Percentiles rank a stretch among this genome's conserved stretches.
Evolutionary conservation across 257 asterid genomes (phyloP).

Genomic region (Capsicum chinense): DNA sequence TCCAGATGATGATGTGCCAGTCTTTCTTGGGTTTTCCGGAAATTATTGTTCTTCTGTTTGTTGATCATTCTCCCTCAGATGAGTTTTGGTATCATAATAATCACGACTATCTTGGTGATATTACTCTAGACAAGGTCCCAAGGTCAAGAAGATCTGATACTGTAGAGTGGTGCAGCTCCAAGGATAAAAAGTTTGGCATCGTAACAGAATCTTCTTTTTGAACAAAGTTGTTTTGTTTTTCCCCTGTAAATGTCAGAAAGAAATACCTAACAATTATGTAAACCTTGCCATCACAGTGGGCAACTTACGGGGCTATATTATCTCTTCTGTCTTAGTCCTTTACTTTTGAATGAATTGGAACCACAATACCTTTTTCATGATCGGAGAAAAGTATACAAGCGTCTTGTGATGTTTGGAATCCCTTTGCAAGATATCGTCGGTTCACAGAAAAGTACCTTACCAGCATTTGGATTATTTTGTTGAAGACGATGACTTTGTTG

Average conservation of each 20-base stretch:
- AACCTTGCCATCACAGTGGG: background rate
- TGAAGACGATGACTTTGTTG: constrained; percentile 94
- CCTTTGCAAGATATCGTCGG: constrained; percentile 83
- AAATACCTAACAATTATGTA: background rate
- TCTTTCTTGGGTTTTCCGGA: background rate
- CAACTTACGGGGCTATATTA: constrained; percentile 30
- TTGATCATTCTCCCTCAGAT: background rate
- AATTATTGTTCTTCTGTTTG: background rate
- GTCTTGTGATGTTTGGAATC: constrained; percentile 78
- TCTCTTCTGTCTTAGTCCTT: constrained; percentile 63
- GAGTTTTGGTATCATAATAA: background rate
- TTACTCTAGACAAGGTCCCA: background rate
- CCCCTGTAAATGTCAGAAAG: constrained; percentile 22
- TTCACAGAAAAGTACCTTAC: constrained; percentile 72
- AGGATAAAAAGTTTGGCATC: background rate
- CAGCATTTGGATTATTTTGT: constrained; percentile 81
- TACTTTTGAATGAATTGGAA: constrained; percentile 88
- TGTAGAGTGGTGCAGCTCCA: constrained; percentile 9
- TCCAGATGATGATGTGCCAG: too few relatives aligned
- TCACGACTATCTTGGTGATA: background rate
- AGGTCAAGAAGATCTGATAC: constrained; percentile 9
- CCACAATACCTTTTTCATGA: constrained; percentile 88
- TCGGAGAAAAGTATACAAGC: constrained; percentile 82
- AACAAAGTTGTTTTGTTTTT: background rate
- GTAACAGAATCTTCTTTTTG: constrained; percentile 8